Conservation (phyloP, 1,139 yeast genomes). For the Schizosaccharomyces versatilis region DNA sequence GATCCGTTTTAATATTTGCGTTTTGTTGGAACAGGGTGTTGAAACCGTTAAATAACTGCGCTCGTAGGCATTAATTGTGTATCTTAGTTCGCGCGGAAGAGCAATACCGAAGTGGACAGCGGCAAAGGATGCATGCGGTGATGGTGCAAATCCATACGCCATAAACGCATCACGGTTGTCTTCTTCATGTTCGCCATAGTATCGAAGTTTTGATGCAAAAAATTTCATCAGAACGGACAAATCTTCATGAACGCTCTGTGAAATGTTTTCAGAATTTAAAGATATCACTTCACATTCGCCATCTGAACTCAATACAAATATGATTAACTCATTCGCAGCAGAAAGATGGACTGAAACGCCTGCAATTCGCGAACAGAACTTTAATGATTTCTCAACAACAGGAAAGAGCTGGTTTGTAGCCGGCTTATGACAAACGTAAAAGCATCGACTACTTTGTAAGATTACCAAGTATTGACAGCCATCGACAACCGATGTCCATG, state of each 20-base stretch:
- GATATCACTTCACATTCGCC: neutral
- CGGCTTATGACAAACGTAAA: neutral
- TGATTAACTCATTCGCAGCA: neutral
- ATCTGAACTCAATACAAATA: neutral
- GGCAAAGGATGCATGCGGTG: neutral
- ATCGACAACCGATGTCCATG: neutral
- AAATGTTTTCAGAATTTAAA: neutral
- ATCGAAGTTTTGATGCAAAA: neutral
- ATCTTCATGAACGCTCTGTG: neutral
- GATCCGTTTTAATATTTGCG: no score
- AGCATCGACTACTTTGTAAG: neutral
- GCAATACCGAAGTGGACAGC: neutral
- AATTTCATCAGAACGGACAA: neutral
- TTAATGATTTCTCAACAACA: neutral
- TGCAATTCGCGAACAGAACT: neutral
- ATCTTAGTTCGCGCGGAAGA: neutral
- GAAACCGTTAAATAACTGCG: neutral
- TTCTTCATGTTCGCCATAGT: neutral
- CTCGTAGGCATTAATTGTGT: neutral
- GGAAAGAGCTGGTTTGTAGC: neutral
- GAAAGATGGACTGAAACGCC: neutral
- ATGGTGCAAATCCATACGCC: neutral
- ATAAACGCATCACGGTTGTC: neutral
- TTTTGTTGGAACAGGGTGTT: neutral
- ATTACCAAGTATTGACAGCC: neutral